These are phyloP conservation scores for Euphorbia corollata DNA, from an alignment of 441 rosid species.

Conservation along the genomic window DNA sequence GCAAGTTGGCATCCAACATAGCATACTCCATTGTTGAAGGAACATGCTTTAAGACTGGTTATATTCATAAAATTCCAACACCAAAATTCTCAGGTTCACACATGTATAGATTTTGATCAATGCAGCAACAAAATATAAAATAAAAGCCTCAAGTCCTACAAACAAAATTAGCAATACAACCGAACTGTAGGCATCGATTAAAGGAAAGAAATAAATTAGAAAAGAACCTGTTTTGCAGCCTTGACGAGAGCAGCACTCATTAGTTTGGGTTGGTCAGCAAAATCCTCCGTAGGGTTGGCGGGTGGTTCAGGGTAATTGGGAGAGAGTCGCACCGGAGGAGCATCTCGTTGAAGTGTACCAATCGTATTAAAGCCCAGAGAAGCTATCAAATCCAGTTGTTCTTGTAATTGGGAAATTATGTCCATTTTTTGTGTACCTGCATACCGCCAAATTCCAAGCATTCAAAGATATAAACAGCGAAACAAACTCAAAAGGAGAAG, in stretches of 20 bases:
- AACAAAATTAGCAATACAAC: not conserved
- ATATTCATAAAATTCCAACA: not conserved
- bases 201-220: not conserved
- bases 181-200: not conserved
- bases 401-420: constrained; percentile 90
- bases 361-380: constrained; percentile 66
- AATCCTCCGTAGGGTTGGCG: constrained; percentile 46
- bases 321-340: constrained; percentile 76
- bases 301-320: constrained; percentile 82
- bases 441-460: not conserved
- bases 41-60: not conserved
- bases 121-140: no score
- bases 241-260: constrained; percentile 78
- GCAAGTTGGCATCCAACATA: no score
- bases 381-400: constrained; percentile 75
- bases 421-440: constrained; percentile 41
- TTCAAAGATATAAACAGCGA: not conserved
- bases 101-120: not conserved
- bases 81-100: not conserved
- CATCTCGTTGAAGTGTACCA: constrained; percentile 77
- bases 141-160: not conserved
- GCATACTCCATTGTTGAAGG: not conserved
- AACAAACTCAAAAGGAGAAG: not conserved
- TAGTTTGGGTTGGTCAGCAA: constrained; percentile 66
- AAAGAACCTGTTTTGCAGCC: constrained; percentile 85